These are phyloP conservation scores for Talaromyces sp. DNA, from an alignment of 2,329 filamentous ascomycete species.

Conservation along the genomic window DNA sequence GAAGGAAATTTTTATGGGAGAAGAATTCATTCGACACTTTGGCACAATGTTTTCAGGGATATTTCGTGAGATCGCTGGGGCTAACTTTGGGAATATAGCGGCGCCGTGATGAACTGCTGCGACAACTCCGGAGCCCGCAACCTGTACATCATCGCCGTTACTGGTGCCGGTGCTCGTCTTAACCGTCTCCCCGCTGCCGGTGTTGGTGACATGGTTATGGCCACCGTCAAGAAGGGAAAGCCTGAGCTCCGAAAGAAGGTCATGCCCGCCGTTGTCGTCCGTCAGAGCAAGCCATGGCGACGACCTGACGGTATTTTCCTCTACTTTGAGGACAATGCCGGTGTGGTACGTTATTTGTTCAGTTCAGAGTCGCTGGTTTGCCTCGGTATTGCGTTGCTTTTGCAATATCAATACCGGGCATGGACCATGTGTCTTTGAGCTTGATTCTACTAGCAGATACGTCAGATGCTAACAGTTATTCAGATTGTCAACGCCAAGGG, in stretches of 20 bases:
- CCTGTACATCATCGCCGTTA: conserved; percentile 99
- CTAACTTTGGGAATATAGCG: conserved; percentile 50
- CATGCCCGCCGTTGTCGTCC: conserved; percentile 98
- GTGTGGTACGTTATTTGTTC: conserved; percentile 67
- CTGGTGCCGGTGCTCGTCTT: conserved; percentile 94
- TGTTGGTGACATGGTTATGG: conserved; percentile 99
- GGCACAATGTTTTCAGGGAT: neutral
- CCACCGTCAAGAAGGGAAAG: conserved; percentile 99
- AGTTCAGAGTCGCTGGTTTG: neutral
- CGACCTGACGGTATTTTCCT: conserved; percentile 97
- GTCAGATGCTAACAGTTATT: neutral
- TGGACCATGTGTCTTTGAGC: neutral
- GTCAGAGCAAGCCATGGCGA: conserved; percentile 99
- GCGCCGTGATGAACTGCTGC: conserved; percentile 99
- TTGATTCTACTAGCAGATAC: neutral
- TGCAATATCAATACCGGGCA: neutral
- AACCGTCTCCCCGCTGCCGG: conserved; percentile 96
- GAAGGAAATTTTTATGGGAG: neutral
- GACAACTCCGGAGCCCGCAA: conserved; percentile 99
- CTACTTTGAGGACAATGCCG: conserved; percentile 99
- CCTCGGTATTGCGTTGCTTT: neutral
- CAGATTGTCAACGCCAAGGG: conserved; percentile 99
- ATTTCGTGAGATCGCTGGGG: neutral
- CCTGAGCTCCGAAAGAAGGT: conserved; percentile 99
- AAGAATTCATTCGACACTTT: neutral